Evolutionary conservation across 1,284 basidiomycete genomes (phyloP), one percentile per base, ranked within the genome.

Genomic region (Peniophora sp.): DNA sequence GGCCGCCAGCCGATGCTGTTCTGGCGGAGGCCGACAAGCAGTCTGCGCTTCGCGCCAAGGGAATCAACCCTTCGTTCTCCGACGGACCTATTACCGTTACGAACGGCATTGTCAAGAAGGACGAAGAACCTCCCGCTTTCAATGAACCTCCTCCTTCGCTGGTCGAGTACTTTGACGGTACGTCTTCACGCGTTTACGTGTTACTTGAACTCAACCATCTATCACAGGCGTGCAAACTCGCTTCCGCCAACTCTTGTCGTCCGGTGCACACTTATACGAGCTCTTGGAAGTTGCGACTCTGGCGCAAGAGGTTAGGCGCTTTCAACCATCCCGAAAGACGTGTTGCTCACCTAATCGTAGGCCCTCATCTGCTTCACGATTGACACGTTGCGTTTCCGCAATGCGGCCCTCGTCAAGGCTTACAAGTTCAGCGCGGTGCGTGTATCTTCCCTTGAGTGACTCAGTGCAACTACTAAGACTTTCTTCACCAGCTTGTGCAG

Each of bases 21-120:
- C 69, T 88, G 23, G 85, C 85, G 6, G 86, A 89, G 62, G 83
- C 82, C 20, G 77, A 82, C 2, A 85, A 81, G 57, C 75, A 80
- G 60, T 77, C 80, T 0, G 81, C 86, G 61, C 65, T 79, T 47
- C 88, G 85, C 65, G 83, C 79, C 50, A 82, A 80, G 59, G 80
- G 81, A 6, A 66, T 85, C 25, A 78, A 83, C 52, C 63, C 77
- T 24, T 68, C 76, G 47, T 66, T 70, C 24, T 59, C 63, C 27
- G 74, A 75, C 53, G 75, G 72, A 17, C 62, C 63, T 45, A 55
- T 66, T 6, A 20, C n/a, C n/a, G 38, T 41, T 8, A 41, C 38
- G 19, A 82, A 81, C 57, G 79, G 75, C 2, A 68, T 74, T 43
- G 59, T 68, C 5, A 88, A 83, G 67, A 88, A 87, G 63, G 79